Conservation (phyloP, 352 stramenopile species). For the Globisporangium orthogonon region DNA sequence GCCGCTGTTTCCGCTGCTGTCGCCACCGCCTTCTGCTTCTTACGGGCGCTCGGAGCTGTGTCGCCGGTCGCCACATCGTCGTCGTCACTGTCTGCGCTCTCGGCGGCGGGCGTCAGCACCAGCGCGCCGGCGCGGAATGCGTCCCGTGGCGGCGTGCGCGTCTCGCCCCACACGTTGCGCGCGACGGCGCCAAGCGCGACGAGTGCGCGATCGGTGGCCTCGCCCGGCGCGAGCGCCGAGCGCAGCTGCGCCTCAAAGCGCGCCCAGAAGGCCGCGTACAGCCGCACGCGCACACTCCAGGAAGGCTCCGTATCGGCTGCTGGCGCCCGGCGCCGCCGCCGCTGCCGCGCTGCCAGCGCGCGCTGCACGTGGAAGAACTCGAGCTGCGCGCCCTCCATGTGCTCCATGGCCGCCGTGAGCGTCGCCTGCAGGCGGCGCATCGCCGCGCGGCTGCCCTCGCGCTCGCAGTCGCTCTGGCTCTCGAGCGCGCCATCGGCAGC, state of each 20-base stretch:
- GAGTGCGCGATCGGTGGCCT: not conserved
- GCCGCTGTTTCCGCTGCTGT: too few species aligned
- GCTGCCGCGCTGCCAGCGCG: not conserved
- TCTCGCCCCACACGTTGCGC: conserved; percentile 10
- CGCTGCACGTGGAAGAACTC: conserved; percentile 10
- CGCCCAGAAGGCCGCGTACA: conserved; percentile 12
- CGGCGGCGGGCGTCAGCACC: not conserved
- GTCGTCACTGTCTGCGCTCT: not conserved
- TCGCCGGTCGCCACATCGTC: not conserved
- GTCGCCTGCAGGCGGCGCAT: conserved; percentile 1
- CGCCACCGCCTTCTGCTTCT: too few species aligned
- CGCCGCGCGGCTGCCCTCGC: not conserved
- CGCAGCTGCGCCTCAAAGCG: conserved; percentile 7
- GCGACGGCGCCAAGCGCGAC: conserved; percentile 2
- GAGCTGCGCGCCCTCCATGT: conserved; percentile 8
- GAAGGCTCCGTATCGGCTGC: not conserved
- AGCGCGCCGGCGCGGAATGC: conserved; percentile 3
- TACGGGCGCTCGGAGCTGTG: too few species aligned
- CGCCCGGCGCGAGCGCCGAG: not conserved
- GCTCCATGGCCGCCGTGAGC: conserved; percentile 7
- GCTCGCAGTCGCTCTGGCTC: too few species aligned
- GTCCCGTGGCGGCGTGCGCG: not conserved
- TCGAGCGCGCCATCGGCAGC: too few species aligned
- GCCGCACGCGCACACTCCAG: conserved; percentile 8
- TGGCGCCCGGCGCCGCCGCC: not conserved